Evolutionary conservation across 495 filamentous ascomycete genomes (phyloP).

Genomic region (Haplographium delicatum): DNA sequence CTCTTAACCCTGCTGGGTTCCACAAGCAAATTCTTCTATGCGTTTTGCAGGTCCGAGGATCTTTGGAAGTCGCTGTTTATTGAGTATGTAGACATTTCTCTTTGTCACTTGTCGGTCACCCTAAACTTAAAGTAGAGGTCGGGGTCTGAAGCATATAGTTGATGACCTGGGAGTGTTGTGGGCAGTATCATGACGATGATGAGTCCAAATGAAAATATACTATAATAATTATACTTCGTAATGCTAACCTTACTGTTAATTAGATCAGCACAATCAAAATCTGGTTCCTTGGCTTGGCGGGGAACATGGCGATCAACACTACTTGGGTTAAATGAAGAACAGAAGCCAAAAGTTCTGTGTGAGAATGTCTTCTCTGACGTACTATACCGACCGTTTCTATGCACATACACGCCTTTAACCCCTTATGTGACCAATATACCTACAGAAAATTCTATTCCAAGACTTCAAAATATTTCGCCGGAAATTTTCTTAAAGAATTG

Average conservation of each 20-base stretch:
- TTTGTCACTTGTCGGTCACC: no score
- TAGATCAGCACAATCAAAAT: conserved; percentile 23
- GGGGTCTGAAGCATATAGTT: no score
- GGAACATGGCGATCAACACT: conserved; percentile 85
- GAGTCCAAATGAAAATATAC: no score
- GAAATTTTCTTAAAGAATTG: conserved; percentile 70
- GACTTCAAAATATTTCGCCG: conserved; percentile 60
- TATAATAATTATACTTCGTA: no score
- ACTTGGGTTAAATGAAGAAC: conserved; percentile 52
- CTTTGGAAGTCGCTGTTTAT: conserved; percentile 86
- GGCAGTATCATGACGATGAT: no score
- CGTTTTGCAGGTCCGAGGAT: conserved; percentile 79
- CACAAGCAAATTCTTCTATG: conserved; percentile 86
- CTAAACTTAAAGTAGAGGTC: no score
- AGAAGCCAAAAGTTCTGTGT: conserved; percentile 55
- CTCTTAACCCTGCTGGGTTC: conserved; percentile 63
- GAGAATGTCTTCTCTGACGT: conserved; percentile 84
- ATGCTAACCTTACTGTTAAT: no score
- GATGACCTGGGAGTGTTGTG: no score
- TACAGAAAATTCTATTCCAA: conserved; percentile 61
- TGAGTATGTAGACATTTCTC: conserved; percentile 57
- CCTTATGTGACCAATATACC: conserved; percentile 71
- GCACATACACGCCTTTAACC: conserved; percentile 64
- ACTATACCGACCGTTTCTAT: conserved; percentile 87
- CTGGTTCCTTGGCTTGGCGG: conserved; percentile 60